Evolutionary conservation across 148 eudicot species (phyloP), one percentile per base, ranked within the genome.

Genomic region (Salicornia ramosissima): DNA sequence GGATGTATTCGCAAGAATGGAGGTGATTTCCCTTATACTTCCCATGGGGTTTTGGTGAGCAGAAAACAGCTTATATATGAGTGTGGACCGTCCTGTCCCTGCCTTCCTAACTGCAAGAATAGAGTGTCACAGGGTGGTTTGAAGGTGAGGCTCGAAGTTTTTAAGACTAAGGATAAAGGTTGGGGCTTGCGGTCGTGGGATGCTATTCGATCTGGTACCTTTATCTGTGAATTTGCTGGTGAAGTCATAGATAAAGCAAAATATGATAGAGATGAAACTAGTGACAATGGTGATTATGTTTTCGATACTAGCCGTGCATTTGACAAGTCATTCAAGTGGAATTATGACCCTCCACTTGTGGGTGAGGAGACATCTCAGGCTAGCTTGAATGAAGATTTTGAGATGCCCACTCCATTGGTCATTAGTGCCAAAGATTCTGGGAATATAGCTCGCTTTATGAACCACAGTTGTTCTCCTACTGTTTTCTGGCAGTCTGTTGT

Each of bases 171-270:
- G 82, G 81, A 87, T 66, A 86, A 68, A 77, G 98, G 96, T 30
- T 90, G 96, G 96, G 92, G 96, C 43, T 76, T 90, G 79, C 81
- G 96, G 68, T 81, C 92, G 5, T 90, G 89, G 90, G 96, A 90
- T 75, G 86, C 96, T 13, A 86, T 90, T 36, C 87, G 96, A 51
- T 79, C 82, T 5, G 96, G 96, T 42, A 68, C 81, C 36, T 90
- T 84, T 75, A 82, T 90, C 18, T 90, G 92, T 72, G 96, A 86
- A 75, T 90, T 79, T 83, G 92, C 92, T 61, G 96, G 96, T 24
- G 90, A 86, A 70, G 86, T 86, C 30, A 71, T 93, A 39, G 90
- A 86, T 47, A 81, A 78, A 74, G 80, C 82, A 10, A 74, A 66
- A 42, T 77, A 65, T 74, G 83, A 72, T 73, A 78, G 80, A 15